Percentiles rank a stretch among this genome's conserved stretches.
phyloP scores from a whole-genome alignment of 768 basidiomycete species.

The Mycena vitilis region DNA sequence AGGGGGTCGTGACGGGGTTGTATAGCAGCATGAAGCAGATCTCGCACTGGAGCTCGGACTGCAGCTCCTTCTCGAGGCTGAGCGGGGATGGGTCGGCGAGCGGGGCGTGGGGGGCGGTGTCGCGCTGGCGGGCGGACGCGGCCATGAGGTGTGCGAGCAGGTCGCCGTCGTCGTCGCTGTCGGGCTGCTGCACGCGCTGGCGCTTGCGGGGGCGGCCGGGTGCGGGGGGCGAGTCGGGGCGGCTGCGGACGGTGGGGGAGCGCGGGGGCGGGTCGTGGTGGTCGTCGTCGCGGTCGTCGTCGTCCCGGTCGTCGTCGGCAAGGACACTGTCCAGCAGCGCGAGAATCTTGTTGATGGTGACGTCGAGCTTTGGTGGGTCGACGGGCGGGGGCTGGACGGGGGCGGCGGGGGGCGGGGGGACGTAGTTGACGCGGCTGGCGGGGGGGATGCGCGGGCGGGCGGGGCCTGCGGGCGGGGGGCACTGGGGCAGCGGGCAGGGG shows the following conservation, averaged over 20 bases:
- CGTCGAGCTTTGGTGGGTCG: constrained; percentile 52
- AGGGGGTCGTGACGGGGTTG: constrained; percentile 92
- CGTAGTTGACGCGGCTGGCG: constrained; percentile 49
- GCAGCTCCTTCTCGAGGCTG: constrained; percentile 70
- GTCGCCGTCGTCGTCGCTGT: constrained; percentile 41
- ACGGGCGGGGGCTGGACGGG: constrained; percentile 31
- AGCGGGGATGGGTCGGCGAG: constrained; percentile 21
- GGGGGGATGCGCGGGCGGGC: constrained; percentile 54
- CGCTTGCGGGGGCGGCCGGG: constrained; percentile 41
- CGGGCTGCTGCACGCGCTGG: constrained; percentile 37
- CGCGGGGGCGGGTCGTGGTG: constrained; percentile 11
- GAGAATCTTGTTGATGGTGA: constrained; percentile 69
- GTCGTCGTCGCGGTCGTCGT: constrained; percentile 39
- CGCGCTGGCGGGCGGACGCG: constrained; percentile 41
- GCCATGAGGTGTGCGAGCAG: constrained; percentile 53
- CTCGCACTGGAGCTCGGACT: constrained; percentile 85
- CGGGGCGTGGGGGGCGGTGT: constrained; percentile 33
- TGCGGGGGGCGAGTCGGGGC: constrained; percentile 9
- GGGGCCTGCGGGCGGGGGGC: constrained; percentile 38
- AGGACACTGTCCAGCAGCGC: constrained; percentile 50
- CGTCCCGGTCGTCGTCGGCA: constrained; percentile 47
- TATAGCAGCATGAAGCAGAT: constrained; percentile 89
- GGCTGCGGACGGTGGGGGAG: constrained; percentile 27
- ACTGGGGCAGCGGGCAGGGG: constrained; percentile 49
- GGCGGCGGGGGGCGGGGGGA: constrained; percentile 45